Evolutionary conservation across 106 monocot species (phyloP), one percentile per base, ranked within the genome.

Genomic region (Vanilla planifolia): DNA sequence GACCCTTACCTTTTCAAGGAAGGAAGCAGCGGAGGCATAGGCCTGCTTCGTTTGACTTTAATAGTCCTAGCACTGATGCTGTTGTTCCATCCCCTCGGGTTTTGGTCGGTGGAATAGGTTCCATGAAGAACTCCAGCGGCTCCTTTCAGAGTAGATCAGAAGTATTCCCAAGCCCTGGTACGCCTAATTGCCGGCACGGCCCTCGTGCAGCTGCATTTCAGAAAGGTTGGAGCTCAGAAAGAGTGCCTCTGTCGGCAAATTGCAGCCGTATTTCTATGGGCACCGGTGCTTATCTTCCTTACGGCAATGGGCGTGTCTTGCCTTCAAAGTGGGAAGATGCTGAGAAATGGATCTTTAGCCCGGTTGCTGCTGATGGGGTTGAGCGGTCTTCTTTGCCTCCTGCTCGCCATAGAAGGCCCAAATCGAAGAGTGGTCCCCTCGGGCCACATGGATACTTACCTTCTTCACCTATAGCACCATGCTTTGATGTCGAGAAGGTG

Each of bases 261-360:
- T 68, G 68, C 14, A 62, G 72, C 51, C 50, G 76, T 53, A 73
- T 75, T 39, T 75, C 70, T 34, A 67, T 62, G 24, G 69, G 65
- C 9, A 61, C 79, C 25, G 67, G 76, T 19, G 64, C 71, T 14
- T 44, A 75, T 40, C 50, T 86, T 7, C 82, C 89, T 4, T 80
- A 83, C 37, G 60, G 47, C 60, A 85, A 80, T 60, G 79, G 85
- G 45, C 74, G 89, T 41, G 34, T 70, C 5, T 59, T 94, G 75
- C 94, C 94, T 6, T 94, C 94, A 6, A 94, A 94, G 73, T 94
- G 94, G 94, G 94, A 94, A 64, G 94, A 94, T 71, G 94, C 94
- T 2, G 94, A 94, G 75, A 89, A 85, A 53, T 94, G 94, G 94
- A 94, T 94, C 22, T 80, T 80, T 52, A 94, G 89, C 29, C 94